Evolutionary conservation across 306 rosid species (phyloP).

Genomic region (Vigna nakashimae): DNA sequence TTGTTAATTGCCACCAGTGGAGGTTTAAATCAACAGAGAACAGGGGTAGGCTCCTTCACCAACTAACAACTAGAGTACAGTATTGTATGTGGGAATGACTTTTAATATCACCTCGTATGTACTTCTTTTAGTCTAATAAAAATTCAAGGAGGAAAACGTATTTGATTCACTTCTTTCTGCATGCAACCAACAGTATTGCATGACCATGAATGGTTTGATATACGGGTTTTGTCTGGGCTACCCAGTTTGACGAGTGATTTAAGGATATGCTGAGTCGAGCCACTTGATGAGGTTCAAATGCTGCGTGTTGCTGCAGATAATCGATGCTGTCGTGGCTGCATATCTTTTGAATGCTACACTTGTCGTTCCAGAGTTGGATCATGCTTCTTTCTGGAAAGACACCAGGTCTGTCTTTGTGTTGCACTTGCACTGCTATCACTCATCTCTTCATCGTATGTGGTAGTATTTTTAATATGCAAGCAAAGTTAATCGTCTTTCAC

Average conservation of each 20-base stretch:
- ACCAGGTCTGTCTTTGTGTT: conserved; percentile 57
- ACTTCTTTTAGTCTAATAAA: not conserved
- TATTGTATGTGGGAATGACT: not conserved
- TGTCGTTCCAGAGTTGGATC: conserved; percentile 90
- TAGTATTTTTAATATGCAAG: conserved; percentile 20
- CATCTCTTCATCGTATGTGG: not conserved
- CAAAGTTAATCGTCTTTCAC: not conserved
- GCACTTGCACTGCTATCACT: not conserved
- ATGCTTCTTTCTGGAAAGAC: conserved; percentile 90
- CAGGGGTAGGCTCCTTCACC: conserved; percentile 68
- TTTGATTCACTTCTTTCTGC: conserved; percentile 1
- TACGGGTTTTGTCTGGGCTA: no score
- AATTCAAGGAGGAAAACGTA: conserved; percentile 4
- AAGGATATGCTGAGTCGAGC: not conserved
- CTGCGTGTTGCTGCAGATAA: conserved; percentile 67
- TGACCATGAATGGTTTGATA: not conserved
- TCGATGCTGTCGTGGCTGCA: conserved; percentile 94
- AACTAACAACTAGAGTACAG: not conserved
- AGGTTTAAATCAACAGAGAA: conserved; percentile 96
- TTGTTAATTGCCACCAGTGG: conserved; percentile 86
- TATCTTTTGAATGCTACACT: conserved; percentile 88
- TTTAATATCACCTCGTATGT: not conserved
- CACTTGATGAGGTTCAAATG: conserved; percentile 20
- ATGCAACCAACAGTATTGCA: not conserved
- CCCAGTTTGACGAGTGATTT: no score